Evolutionary conservation across 1,284 basidiomycete genomes (phyloP).

Genomic region (Mycena citricolor): DNA sequence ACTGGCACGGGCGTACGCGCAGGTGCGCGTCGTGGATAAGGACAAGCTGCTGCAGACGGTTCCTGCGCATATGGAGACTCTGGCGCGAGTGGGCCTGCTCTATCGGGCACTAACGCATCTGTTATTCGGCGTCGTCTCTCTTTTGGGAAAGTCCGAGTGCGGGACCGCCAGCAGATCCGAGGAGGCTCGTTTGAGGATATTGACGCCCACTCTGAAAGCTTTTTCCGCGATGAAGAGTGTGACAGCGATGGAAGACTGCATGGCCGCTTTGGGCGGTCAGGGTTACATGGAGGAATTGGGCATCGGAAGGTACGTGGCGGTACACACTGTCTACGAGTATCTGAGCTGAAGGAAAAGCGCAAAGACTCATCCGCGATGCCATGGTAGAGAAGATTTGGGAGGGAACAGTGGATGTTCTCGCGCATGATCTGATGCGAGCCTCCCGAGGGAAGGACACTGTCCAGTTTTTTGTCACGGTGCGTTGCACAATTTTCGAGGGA

Average conservation of each 20-base stretch:
- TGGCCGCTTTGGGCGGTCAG: constrained; percentile 74
- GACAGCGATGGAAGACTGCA: constrained; percentile 69
- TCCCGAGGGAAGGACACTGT: constrained; percentile 35
- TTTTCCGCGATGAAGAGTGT: constrained; percentile 68
- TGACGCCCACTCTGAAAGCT: constrained; percentile 73
- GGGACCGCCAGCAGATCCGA: constrained; percentile 50
- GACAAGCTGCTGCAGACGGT: constrained; percentile 53
- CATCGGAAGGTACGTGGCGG: constrained; percentile 50
- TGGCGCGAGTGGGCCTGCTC: constrained; percentile 57
- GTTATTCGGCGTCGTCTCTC: constrained; percentile 52
- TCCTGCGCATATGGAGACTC: constrained; percentile 61
- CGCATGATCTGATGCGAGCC: constrained; percentile 65
- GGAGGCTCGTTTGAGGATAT: constrained; percentile 53
- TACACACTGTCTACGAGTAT: background rate
- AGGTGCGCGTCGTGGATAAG: constrained; percentile 53
- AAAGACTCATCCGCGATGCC: constrained; percentile 58
- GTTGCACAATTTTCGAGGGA: too few relatives aligned
- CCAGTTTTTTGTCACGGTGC: constrained; percentile 17
- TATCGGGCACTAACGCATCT: constrained; percentile 70
- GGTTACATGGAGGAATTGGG: constrained; percentile 84
- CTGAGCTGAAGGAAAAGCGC: background rate
- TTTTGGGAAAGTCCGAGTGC: constrained; percentile 67
- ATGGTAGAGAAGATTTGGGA: constrained; percentile 85
- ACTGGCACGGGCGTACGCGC: constrained; percentile 63
- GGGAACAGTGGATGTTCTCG: constrained; percentile 68